Conservation (phyloP, 352 stramenopile genomes). For the Phytophthora pinifolia region DNA sequence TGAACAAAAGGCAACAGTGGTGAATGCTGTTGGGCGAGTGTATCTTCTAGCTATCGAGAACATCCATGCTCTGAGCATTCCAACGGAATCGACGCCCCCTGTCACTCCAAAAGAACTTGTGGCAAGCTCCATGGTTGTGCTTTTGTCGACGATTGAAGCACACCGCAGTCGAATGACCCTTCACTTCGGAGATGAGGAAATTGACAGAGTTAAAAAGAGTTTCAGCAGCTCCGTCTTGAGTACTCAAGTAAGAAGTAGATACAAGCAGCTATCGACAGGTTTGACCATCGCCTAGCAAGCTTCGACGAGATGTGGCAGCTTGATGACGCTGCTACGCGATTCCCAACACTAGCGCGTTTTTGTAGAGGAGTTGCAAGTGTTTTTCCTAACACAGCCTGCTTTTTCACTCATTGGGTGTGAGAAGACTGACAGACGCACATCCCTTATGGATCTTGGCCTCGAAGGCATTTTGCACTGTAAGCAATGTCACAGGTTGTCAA, state of each 20-base stretch:
- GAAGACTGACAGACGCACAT: conserved; percentile 9
- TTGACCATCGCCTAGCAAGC: background rate
- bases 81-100: background rate
- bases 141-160: background rate
- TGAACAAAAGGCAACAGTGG: background rate
- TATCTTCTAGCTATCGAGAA: background rate
- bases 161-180: background rate
- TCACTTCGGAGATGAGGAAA: background rate
- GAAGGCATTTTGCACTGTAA: too few species aligned
- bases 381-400: conserved; percentile 14
- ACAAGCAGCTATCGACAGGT: background rate
- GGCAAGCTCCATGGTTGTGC: background rate
- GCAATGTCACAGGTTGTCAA: too few species aligned
- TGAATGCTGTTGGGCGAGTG: background rate
- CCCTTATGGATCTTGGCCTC: conserved; percentile 2
- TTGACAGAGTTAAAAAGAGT: background rate
- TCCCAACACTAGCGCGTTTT: conserved; percentile 6
- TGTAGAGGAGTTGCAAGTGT: conserved; percentile 12
- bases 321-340: background rate
- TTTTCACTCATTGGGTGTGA: conserved; percentile 10
- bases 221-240: background rate
- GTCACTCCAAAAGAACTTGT: background rate
- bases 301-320: background rate
- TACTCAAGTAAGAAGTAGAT: background rate
- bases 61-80: background rate